phyloP scores from a whole-genome alignment of 495 filamentous ascomycete genomes.

The Terfezia boudieri region DNA sequence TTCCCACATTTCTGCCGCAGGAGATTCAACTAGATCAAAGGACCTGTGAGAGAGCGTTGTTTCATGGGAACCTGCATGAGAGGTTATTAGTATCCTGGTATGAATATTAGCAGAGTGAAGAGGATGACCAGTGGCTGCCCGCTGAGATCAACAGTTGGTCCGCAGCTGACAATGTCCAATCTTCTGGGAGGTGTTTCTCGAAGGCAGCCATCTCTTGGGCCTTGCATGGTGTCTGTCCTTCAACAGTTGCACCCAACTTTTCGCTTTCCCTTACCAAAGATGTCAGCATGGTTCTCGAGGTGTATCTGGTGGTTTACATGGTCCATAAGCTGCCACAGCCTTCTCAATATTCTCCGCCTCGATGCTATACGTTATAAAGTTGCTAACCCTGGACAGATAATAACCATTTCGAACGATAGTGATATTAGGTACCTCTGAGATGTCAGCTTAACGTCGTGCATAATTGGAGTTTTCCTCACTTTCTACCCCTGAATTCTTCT shows the following conservation, averaged over 20 bases:
- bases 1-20: no score
- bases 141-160: slow-evolving; percentile 65
- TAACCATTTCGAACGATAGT: slow-evolving; percentile 76
- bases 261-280: slow-evolving; percentile 33
- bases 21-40: slow-evolving; percentile 57
- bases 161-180: slow-evolving; percentile 88
- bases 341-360: slow-evolving; percentile 74
- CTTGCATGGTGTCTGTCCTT: slow-evolving; percentile 96
- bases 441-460: neutral
- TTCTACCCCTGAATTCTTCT: slow-evolving; percentile 51
- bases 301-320: slow-evolving; percentile 40
- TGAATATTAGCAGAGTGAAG: neutral
- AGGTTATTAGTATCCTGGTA: neutral
- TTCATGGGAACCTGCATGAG: slow-evolving; percentile 54
- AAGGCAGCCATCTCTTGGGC: slow-evolving; percentile 89
- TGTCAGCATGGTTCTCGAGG: neutral
- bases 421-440: slow-evolving; percentile 23
- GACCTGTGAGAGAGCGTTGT: slow-evolving; percentile 62
- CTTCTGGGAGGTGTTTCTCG: slow-evolving; percentile 61
- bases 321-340: slow-evolving; percentile 67
- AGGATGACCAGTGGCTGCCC: slow-evolving; percentile 59
- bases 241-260: slow-evolving; percentile 85
- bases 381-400: slow-evolving; percentile 78
- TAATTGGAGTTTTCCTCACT: slow-evolving; percentile 9
- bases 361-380: slow-evolving; percentile 95